A percentile compares a stretch with the other conserved stretches of the same genome.
Evolutionary conservation across 208 protist genomes (phyloP).

Genomic region (Giardia duodenalis): DNA sequence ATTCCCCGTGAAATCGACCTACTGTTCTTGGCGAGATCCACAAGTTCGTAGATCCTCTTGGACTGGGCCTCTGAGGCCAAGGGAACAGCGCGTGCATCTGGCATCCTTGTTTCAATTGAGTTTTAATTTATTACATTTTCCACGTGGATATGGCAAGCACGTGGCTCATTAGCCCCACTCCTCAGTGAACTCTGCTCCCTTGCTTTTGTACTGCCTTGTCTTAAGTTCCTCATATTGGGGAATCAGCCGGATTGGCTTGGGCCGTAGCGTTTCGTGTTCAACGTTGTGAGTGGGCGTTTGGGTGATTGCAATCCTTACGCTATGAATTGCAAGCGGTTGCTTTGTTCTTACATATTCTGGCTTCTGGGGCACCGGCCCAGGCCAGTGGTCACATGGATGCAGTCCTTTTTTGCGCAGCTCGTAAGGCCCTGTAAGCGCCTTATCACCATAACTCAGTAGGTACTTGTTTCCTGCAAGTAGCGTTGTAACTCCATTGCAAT

Average conservation of each 20-base stretch:
- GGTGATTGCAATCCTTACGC: neutral
- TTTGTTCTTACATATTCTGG: neutral
- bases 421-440: neutral
- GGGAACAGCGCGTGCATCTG: neutral
- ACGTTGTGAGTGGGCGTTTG: neutral
- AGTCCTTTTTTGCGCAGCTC: neutral
- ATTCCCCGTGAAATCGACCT: neutral
- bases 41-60: neutral
- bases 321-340: neutral
- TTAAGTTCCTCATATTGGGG: neutral
- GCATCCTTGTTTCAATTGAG: too few relatives aligned
- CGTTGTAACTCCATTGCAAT: neutral
- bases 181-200: neutral
- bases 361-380: neutral
- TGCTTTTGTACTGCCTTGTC: neutral
- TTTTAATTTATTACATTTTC: neutral
- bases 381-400: neutral
- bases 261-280: neutral
- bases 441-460: neutral
- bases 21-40: neutral
- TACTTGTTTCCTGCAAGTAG: neutral
- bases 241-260: neutral
- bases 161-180: too few relatives aligned
- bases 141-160: too few relatives aligned
- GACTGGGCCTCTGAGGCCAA: neutral